phyloP scores from a whole-genome alignment of 106 monocot genomes.

The Posidonia australis region DNA sequence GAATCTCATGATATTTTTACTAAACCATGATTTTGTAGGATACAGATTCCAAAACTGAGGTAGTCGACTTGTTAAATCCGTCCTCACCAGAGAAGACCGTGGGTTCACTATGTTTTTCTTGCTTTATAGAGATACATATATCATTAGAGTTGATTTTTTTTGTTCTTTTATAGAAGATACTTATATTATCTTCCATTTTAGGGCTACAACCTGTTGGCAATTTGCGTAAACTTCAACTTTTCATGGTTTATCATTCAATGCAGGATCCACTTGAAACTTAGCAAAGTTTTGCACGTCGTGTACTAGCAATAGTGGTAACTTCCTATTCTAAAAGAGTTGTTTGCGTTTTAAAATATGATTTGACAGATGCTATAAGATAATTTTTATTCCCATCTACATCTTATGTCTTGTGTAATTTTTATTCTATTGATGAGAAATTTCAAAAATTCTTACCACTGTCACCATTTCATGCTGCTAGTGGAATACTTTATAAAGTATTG shows the following conservation, averaged over 20 bases:
- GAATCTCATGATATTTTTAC: neutral
- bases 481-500: too few species aligned
- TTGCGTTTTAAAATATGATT: too few species aligned
- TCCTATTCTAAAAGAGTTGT: neutral
- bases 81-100: constrained; percentile 39
- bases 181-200: neutral
- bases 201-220: neutral
- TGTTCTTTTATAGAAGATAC: neutral
- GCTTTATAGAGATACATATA: constrained; percentile 74
- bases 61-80: constrained; percentile 48
- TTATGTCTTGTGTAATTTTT: too few species aligned
- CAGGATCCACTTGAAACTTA: constrained; percentile 96
- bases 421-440: too few species aligned
- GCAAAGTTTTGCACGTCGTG: constrained; percentile 66
- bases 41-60: constrained; percentile 29
- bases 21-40: constrained; percentile 30
- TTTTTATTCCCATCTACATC: too few species aligned
- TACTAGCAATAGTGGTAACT: constrained; percentile 73
- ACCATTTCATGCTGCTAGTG: too few species aligned
- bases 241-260: neutral
- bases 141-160: neutral
- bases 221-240: neutral
- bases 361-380: too few species aligned
- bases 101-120: constrained; percentile 56
- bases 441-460: too few species aligned